phyloP scores from a whole-genome alignment of 1,139 yeast genomes.

The Debaryomyces coudertii region DNA sequence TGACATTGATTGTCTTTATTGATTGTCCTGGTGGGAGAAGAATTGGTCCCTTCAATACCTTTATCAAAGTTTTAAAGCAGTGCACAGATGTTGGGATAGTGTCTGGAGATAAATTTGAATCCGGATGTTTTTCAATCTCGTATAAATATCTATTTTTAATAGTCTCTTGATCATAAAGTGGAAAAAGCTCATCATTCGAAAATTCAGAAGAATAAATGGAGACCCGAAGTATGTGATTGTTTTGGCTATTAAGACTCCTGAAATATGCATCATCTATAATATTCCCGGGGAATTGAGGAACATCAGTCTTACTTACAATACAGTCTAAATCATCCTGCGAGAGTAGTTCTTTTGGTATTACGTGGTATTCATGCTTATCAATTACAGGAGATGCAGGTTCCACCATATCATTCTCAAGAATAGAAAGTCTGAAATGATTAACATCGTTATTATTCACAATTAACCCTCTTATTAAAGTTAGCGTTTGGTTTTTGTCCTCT shows the following conservation, averaged over 20 bases:
- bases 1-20: conserved; percentile 53
- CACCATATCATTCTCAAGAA: conserved; percentile 28
- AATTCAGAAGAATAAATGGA: conserved; percentile 39
- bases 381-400: conserved; percentile 10
- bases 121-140: conserved; percentile 32
- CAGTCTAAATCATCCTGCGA: conserved; percentile 31
- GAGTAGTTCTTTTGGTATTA: conserved; percentile 28
- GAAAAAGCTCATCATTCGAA: conserved; percentile 26
- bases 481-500: conserved; percentile 24
- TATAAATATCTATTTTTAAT: conserved; percentile 35
- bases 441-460: conserved; percentile 26
- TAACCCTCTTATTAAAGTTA: conserved; percentile 39
- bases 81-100: conserved; percentile 53
- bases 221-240: conserved; percentile 37
- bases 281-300: conserved; percentile 11
- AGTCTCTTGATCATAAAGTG: conserved; percentile 28
- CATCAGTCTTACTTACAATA: conserved; percentile 16
- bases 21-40: conserved; percentile 44
- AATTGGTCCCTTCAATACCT: conserved; percentile 66
- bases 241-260: conserved; percentile 29
- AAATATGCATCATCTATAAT: conserved; percentile 42
- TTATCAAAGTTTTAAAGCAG: conserved; percentile 59
- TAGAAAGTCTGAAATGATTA: conserved; percentile 37
- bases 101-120: conserved; percentile 31
- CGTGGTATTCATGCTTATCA: conserved; percentile 44